Conservation (phyloP, 2,329 filamentous ascomycete genomes). For the Xylaria digitata region DNA sequence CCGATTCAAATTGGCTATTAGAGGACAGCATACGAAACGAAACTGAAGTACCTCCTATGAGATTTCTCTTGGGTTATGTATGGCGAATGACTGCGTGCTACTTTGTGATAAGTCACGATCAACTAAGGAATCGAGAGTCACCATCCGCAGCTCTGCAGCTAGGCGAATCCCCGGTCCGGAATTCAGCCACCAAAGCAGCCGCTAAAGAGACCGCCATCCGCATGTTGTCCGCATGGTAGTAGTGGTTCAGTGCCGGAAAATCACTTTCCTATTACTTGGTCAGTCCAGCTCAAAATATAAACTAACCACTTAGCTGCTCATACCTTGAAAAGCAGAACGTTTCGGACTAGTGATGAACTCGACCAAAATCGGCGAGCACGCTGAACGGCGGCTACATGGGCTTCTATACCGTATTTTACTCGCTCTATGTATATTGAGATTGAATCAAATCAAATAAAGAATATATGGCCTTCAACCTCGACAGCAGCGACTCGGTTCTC, state of each 20-base stretch:
- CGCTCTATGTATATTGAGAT: background rate
- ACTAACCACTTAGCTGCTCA: background rate
- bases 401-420: background rate
- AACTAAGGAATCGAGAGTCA: constrained; percentile 11
- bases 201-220: constrained; percentile 1
- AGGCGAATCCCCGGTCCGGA: constrained; percentile 20
- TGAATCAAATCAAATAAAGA: background rate
- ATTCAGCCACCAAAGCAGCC: background rate
- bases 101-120: constrained; percentile 24
- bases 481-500: background rate
- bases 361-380: constrained; percentile 5
- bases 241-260: background rate
- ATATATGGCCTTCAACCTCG: background rate
- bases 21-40: background rate
- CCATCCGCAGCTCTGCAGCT: constrained; percentile 34
- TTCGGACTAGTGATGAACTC: constrained; percentile 12
- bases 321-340: background rate
- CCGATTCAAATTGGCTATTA: background rate
- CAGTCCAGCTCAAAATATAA: background rate
- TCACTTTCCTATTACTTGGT: background rate
- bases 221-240: background rate
- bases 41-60: background rate
- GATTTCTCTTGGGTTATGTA: background rate
- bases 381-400: background rate
- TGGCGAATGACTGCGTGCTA: background rate